Evolutionary conservation across 768 basidiomycete genomes (phyloP).

Genomic region (Leccinum disarticulatum): DNA sequence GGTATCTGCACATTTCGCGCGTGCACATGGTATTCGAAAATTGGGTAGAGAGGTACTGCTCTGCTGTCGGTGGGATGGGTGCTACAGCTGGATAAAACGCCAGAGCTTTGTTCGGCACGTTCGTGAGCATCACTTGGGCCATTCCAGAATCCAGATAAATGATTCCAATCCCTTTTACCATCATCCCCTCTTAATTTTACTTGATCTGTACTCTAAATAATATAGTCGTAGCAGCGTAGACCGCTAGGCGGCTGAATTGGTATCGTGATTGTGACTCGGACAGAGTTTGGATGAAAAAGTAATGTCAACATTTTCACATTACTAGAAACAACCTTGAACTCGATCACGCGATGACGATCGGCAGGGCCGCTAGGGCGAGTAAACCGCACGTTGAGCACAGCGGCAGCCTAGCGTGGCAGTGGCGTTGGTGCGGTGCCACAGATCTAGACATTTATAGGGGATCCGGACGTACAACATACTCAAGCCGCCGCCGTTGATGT

Average conservation of each 20-base stretch:
- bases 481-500: background rate
- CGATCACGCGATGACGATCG: background rate
- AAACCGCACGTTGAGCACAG: background rate
- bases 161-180: background rate
- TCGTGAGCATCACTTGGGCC: slow-evolving; percentile 5
- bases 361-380: background rate
- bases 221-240: too few species aligned
- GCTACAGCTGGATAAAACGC: background rate
- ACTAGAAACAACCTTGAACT: background rate
- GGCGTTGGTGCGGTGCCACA: too few species aligned
- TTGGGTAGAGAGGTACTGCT: background rate
- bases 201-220: background rate
- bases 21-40: background rate
- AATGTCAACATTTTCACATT: background rate
- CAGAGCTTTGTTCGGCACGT: slow-evolving; percentile 5
- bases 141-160: background rate
- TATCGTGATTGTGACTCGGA: too few species aligned
- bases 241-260: too few species aligned
- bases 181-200: background rate
- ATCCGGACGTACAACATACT: background rate
- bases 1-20: background rate
- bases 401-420: background rate
- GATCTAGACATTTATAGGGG: too few species aligned
- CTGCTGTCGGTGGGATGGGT: slow-evolving; percentile 1
- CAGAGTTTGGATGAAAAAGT: background rate